phyloP scores from a whole-genome alignment of 129 eudicot genomes.

The Artemisia annua region DNA sequence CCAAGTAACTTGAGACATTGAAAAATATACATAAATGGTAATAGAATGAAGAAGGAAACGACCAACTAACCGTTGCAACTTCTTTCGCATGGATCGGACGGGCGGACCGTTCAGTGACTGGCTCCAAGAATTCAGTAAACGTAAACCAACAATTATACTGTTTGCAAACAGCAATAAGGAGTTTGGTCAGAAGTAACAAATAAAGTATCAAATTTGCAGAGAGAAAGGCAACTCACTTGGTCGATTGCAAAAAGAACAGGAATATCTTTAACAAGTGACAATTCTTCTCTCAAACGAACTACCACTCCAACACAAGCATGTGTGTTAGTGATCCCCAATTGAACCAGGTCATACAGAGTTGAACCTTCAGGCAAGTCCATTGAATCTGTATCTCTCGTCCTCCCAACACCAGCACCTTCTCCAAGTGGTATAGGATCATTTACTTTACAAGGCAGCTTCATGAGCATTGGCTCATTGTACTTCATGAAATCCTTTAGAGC shows the following conservation, averaged over 20 bases:
- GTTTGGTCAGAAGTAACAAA: constrained; percentile 15
- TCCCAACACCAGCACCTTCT: constrained; percentile 94
- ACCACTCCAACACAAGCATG: constrained; percentile 94
- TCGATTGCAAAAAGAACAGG: constrained; percentile 90
- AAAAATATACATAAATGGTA: background rate
- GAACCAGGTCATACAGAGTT: constrained; percentile 71
- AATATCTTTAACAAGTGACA: constrained; percentile 65
- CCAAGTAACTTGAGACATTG: background rate
- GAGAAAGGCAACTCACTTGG: constrained; percentile 53
- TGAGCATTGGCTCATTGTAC: constrained; percentile 53
- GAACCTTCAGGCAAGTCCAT: constrained; percentile 73
- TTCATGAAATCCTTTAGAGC: constrained; percentile 67
- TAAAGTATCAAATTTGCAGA: constrained; percentile 6
- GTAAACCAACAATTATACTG: constrained; percentile 98
- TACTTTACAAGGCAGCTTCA: constrained; percentile 62
- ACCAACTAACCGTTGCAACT: constrained; percentile 75
- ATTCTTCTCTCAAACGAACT: constrained; percentile 84
- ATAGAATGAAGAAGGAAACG: background rate
- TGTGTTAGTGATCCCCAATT: constrained; percentile 59
- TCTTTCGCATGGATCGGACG: constrained; percentile 83
- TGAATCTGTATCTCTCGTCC: constrained; percentile 66
- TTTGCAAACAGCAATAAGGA: constrained; percentile 18
- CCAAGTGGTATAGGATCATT: constrained; percentile 82
- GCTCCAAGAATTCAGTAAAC: constrained; percentile 76
- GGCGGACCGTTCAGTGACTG: constrained; percentile 72